Evolutionary conservation across 2,329 filamentous ascomycete species (phyloP).

Genomic region (Huntiella savannae): DNA sequence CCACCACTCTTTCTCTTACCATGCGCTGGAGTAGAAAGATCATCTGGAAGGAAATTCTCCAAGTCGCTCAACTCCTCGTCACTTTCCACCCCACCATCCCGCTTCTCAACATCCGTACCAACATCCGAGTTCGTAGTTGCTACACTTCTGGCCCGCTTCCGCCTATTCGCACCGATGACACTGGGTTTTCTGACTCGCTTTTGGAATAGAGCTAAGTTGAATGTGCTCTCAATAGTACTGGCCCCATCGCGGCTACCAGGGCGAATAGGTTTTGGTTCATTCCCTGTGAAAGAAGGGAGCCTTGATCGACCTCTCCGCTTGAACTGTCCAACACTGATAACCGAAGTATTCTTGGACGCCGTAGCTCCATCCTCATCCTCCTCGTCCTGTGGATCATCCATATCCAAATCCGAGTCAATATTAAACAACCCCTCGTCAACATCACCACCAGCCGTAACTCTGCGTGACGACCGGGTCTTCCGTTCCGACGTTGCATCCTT

Average conservation of each 20-base stretch:
- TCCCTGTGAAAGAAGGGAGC: slow-evolving; percentile 31
- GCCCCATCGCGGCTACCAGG: slow-evolving; percentile 30
- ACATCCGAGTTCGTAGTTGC: slow-evolving; percentile 12
- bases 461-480: slow-evolving; percentile 12
- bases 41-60: slow-evolving; percentile 40
- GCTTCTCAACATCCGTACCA: slow-evolving; percentile 15
- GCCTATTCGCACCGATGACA: slow-evolving; percentile 36
- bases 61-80: slow-evolving; percentile 21
- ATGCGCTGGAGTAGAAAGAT: slow-evolving; percentile 44
- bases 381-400: slow-evolving; percentile 17
- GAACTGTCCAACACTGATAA: slow-evolving; percentile 28
- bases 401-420: slow-evolving; percentile 22
- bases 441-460: slow-evolving; percentile 30
- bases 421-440: slow-evolving; percentile 30
- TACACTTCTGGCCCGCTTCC: slow-evolving; percentile 15
- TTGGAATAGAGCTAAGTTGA: slow-evolving; percentile 39
- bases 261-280: slow-evolving; percentile 31
- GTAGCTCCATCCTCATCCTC: background rate
- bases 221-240: slow-evolving; percentile 29
- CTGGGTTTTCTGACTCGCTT: slow-evolving; percentile 40
- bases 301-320: slow-evolving; percentile 26
- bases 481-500: background rate
- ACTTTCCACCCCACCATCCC: slow-evolving; percentile 17
- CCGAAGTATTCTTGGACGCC: slow-evolving; percentile 25
- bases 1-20: slow-evolving; percentile 26